phyloP scores from a whole-genome alignment of 148 eudicot species.

The Rhododendron vialii region DNA sequence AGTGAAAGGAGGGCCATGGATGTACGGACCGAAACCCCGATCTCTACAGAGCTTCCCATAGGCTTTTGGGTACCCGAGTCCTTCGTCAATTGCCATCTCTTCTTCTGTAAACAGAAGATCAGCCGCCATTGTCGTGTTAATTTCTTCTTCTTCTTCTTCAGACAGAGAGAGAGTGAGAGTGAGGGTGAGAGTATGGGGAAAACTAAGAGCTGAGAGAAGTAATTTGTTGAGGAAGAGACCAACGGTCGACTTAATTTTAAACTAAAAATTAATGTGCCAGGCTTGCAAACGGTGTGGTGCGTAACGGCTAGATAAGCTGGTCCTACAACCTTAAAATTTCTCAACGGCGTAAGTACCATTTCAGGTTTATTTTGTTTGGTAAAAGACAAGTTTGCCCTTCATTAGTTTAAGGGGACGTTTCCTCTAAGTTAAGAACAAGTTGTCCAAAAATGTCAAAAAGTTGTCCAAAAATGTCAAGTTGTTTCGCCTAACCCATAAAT shows the following conservation, averaged over 20 bases:
- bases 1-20: conserved; percentile 71
- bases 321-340: conserved; percentile 8
- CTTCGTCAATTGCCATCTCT: conserved; percentile 62
- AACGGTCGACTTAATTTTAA: conserved; percentile 50
- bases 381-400: background rate
- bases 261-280: conserved; percentile 3
- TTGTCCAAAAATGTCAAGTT: too few species aligned
- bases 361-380: background rate
- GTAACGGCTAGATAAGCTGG: conserved; percentile 60
- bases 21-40: conserved; percentile 54
- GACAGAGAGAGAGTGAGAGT: background rate
- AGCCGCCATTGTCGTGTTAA: conserved; percentile 40
- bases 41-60: conserved; percentile 80
- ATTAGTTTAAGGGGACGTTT: too few species aligned
- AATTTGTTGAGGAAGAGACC: conserved; percentile 20
- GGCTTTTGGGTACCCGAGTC: conserved; percentile 85
- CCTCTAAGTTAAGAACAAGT: too few species aligned
- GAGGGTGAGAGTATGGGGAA: background rate
- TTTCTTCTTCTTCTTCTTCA: background rate
- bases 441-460: too few species aligned
- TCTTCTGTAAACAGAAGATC: conserved; percentile 49
- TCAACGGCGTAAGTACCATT: background rate
- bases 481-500: too few species aligned
- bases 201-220: conserved; percentile 3
- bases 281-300: conserved; percentile 13